Base-by-base conservation (phyloP, 1,284 basidiomycete genomes). In the Puccinia novopanici region DNA sequence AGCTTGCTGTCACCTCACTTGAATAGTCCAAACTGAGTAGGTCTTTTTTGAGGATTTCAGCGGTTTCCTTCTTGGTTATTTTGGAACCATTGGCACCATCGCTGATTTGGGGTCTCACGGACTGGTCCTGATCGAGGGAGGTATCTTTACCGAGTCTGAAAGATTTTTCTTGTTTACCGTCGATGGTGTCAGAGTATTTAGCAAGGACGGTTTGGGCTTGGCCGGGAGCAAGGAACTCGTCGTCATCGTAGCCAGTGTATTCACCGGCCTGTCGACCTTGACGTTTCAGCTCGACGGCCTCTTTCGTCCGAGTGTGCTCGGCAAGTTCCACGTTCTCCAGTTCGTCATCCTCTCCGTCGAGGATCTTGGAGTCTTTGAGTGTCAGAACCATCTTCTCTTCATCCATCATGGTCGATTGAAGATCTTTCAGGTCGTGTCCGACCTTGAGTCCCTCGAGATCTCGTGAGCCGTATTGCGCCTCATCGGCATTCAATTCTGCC, bases 231-330 rank as follows among this genome's bases (percentile, higher is more conserved):
- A 96, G 95, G 84, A 98, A 79, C 30, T 79, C 95, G 3, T 97
- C 94, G 84, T 99, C 96, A 84, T 99, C 96, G 85, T 95, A 94
- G 30, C 96, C 96, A 0, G 93, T 96, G 85, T 99, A 99, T 84
- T 93, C 91, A 0, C 76, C 76, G n/a, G 68, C 67, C 30, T 45
- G 65, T 63, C 90, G 90, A 65, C 91, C 92, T 87, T 96, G 97
- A 76, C 92, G 92, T 87, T 97, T 97, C 55, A 93, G 87, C 78
- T 95, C 93, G 70, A 90, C 89, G 78, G 90, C 92, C 87, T 91
- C 91, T 85, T 92, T 90, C 30, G 90, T 89, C 13, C 89, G 89
- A 84, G 95, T 94, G 6, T 70, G 52, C 37, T 79, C 67, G 30
- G 65, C 65, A n/a, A 79, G 34, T n/a, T 79, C 65, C 12, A 79